phyloP scores from a whole-genome alignment of 345 rosid genomes.

The Eucalyptus microcorys region DNA sequence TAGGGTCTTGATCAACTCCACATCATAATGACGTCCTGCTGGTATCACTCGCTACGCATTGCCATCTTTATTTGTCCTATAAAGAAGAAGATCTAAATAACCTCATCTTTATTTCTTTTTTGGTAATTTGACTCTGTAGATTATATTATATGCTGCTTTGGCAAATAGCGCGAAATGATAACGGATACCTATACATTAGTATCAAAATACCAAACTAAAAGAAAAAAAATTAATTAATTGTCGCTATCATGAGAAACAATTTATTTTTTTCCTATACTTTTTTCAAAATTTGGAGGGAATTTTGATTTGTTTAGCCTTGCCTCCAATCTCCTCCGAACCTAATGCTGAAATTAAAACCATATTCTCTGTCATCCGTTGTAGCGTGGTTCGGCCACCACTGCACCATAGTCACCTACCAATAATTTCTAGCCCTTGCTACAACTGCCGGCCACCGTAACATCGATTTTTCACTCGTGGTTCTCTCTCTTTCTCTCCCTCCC shows the following conservation, averaged over 20 bases:
- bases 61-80: background rate
- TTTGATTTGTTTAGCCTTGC: background rate
- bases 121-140: background rate
- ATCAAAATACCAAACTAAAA: background rate
- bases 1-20: background rate
- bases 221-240: accelerated
- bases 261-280: background rate
- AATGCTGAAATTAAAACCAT: background rate
- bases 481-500: background rate
- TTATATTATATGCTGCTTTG: background rate
- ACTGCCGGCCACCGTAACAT: background rate
- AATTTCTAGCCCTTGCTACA: background rate
- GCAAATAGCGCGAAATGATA: background rate
- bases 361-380: background rate
- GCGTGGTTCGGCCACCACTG: background rate
- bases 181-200: background rate
- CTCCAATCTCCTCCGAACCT: background rate
- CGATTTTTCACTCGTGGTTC: background rate
- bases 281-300: background rate
- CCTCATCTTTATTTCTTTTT: background rate
- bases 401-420: background rate
- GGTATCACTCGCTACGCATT: background rate
- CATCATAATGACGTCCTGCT: background rate
- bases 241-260: background rate
- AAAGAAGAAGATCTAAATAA: background rate